Base-by-base conservation (phyloP, 2,329 filamentous ascomycete genomes). In the Arachnomyces sp. region DNA sequence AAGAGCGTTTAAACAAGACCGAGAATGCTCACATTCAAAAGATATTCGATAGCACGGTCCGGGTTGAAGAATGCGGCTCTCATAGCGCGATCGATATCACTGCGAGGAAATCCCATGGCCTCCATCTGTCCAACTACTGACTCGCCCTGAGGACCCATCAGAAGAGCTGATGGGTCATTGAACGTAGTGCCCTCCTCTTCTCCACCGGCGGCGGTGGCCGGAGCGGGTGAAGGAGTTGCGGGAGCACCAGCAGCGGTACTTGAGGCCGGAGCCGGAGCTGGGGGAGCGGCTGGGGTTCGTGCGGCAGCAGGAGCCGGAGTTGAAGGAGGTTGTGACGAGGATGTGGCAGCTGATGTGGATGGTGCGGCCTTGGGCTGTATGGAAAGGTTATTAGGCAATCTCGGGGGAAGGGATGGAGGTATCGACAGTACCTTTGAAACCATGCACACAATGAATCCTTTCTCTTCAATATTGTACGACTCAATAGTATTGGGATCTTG, bases 401-500 rank as follows among this genome's bases (percentile, higher is more conserved):
- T 15, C 6, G 34, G 29, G 32, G 34, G 31, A 9, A 30, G 9
- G n/a, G 28, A 15, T 16, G 7, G 4, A 3, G 29, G 18, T 28
- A 42, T 40, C 28, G 29, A 28, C n/a, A 65, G 48, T 71, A 94
- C 89, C 85, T 96, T 96, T 62, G 86, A 87, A 55, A 94, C 82
- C 81, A 98, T 95, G 72, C 92, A 98, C 45, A 98, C 92, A 56
- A 98, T 88, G 64, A 96, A 98, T 29, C 92, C 92, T 75, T 96
- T 98, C 77, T 96, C 92, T 68, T 98, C 90, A 49, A 98, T 96
- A 69, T 87, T 95, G 73, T 96, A 96, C 31, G 86, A 89, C 66
- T 88, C 87, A 54, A 98, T 85, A 2, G 89, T 95, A 61, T 95
- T 92, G 47, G 88, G 87, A 83, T 98, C 90, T 68, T 95, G 90